Conservation (phyloP, 331 rosid species). For the Rhamnella rubrinervis region DNA sequence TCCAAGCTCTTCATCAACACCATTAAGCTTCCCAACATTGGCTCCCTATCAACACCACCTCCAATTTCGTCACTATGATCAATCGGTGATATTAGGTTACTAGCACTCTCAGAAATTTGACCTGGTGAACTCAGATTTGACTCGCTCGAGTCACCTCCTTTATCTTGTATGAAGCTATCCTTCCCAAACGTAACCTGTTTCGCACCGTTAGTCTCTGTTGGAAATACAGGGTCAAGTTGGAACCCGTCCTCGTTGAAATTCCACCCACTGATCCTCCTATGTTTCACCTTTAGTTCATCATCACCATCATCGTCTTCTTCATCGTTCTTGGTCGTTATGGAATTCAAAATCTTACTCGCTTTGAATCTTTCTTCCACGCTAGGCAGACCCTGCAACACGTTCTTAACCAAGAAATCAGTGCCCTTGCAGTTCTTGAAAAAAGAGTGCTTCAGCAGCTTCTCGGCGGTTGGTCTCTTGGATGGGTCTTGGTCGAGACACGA, state of each 20-base stretch:
- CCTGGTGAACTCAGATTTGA: constrained; percentile 7
- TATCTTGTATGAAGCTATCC: constrained; percentile 25
- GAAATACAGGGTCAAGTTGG: constrained; percentile 50
- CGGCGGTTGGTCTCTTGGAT: constrained; percentile 49
- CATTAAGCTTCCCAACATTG: constrained; percentile 32
- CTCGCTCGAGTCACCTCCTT: constrained; percentile 8
- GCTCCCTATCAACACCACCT: constrained; percentile 27
- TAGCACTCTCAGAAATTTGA: background rate
- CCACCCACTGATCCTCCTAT: constrained; percentile 66
- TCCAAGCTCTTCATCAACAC: constrained; percentile 51
- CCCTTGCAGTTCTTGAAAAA: constrained; percentile 54
- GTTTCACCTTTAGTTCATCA: constrained; percentile 12
- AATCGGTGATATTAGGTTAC: no score
- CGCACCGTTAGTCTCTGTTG: constrained; percentile 4
- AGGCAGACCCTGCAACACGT: constrained; percentile 38
- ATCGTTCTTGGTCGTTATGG: background rate
- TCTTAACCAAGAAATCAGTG: constrained; percentile 40
- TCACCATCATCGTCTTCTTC: constrained; percentile 21
- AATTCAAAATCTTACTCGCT: constrained; percentile 5
- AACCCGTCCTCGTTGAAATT: constrained; percentile 65
- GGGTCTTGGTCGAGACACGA: constrained; percentile 64
- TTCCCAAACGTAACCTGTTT: constrained; percentile 37
- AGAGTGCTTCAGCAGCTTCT: constrained; percentile 49
- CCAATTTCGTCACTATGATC: background rate
- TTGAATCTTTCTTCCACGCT: constrained; percentile 52